These are phyloP conservation scores for Eucalyptus victrix DNA, from an alignment of 345 rosid genomes.

Conservation along the genomic window DNA sequence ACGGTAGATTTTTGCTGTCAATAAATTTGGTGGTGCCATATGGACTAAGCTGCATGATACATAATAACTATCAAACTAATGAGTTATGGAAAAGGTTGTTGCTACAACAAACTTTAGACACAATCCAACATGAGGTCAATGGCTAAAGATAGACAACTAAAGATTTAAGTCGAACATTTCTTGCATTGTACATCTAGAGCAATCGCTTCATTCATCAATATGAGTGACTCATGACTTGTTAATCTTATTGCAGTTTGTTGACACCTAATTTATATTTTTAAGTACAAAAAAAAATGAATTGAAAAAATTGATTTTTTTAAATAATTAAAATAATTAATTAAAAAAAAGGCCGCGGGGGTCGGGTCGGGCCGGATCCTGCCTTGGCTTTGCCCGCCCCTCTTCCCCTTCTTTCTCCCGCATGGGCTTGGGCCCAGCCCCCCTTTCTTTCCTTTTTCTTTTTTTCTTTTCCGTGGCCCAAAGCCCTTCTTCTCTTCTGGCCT, in stretches of 20 bases:
- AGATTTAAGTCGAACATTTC: background rate
- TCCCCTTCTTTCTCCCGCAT: too few relatives aligned
- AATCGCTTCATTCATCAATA: background rate
- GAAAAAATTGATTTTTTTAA: too few relatives aligned
- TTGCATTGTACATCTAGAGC: background rate
- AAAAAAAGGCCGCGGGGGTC: too few relatives aligned
- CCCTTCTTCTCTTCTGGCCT: too few relatives aligned
- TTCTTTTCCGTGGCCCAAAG: too few relatives aligned
- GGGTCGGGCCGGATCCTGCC: too few relatives aligned
- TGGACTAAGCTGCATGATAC: background rate
- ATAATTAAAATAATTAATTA: too few relatives aligned
- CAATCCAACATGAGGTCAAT: background rate
- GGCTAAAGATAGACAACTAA: background rate
- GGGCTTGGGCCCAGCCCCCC: too few relatives aligned
- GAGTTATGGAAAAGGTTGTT: background rate
- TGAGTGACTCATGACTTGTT: background rate
- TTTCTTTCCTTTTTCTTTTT: too few relatives aligned
- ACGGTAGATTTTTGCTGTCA: background rate
- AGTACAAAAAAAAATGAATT: too few relatives aligned
- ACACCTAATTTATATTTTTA: too few relatives aligned
- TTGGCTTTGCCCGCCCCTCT: too few relatives aligned
- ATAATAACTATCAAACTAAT: background rate
- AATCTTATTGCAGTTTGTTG: background rate
- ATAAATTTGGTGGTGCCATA: background rate
- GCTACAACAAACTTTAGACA: background rate